Evolutionary conservation across 106 monocot genomes (phyloP).

Genomic region (Hemerocallis citrina): DNA sequence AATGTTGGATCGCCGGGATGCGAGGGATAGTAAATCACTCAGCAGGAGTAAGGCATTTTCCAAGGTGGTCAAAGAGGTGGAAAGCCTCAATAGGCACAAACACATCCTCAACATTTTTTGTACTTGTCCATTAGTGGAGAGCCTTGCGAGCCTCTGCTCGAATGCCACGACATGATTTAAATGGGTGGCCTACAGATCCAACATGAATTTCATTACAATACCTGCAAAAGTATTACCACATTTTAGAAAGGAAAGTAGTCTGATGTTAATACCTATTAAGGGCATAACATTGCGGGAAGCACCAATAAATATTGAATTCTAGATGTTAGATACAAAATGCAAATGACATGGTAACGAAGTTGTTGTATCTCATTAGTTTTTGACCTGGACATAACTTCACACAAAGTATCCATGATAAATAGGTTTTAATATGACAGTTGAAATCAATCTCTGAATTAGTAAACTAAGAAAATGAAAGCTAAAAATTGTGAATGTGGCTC

Average conservation of each 20-base stretch:
- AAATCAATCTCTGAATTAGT: too few relatives aligned
- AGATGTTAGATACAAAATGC: too few relatives aligned
- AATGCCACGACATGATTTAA: conserved; percentile 69
- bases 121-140: conserved; percentile 68
- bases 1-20: conserved; percentile 64
- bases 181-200: conserved; percentile 66
- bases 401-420: too few relatives aligned
- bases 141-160: conserved; percentile 50
- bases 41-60: conserved; percentile 64
- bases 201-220: conserved; percentile 92
- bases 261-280: background rate
- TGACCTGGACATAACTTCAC: too few relatives aligned
- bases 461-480: too few relatives aligned
- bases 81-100: conserved; percentile 58
- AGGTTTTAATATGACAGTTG: too few relatives aligned
- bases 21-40: conserved; percentile 75
- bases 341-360: too few relatives aligned
- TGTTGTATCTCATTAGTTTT: too few relatives aligned
- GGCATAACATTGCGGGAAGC: too few relatives aligned
- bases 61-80: conserved; percentile 79
- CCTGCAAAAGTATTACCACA: conserved; percentile 23
- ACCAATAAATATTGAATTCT: too few relatives aligned
- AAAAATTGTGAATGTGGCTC: too few relatives aligned
- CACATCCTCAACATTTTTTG: conserved; percentile 64
- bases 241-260: background rate